Evolutionary conservation across 1,284 basidiomycete genomes (phyloP).

Genomic region (Prillingera fragicola): DNA sequence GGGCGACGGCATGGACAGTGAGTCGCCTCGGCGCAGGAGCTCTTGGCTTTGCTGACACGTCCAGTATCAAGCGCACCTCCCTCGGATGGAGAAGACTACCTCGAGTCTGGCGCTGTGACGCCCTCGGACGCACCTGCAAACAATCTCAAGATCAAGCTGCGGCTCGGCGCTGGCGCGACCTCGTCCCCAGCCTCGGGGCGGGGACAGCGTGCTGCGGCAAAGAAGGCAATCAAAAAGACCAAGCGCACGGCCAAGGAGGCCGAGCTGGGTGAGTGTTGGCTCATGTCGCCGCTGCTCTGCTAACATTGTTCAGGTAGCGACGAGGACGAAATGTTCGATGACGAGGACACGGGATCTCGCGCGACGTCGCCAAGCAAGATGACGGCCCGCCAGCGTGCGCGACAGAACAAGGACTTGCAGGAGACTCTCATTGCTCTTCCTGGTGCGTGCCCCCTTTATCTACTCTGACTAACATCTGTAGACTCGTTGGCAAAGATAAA

Average conservation of each 20-base stretch:
- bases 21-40: too few species aligned
- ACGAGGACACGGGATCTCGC: constrained; percentile 1
- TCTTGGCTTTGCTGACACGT: too few species aligned
- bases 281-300: not conserved
- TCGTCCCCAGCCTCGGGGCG: not conserved
- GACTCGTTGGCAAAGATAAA: constrained; percentile 59
- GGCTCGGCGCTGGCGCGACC: constrained; percentile 1
- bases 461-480: too few species aligned
- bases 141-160: constrained; percentile 12
- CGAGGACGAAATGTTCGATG: constrained; percentile 1
- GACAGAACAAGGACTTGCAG: constrained; percentile 25
- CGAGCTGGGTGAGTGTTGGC: constrained; percentile 11
- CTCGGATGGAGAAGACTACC: too few species aligned
- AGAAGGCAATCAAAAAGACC: constrained; percentile 18
- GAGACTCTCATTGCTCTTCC: constrained; percentile 27
- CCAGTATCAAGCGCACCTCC: too few species aligned
- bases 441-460: constrained; percentile 23
- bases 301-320: constrained; percentile 3
- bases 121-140: too few species aligned
- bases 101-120: too few species aligned
- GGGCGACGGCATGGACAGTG: constrained; percentile 16
- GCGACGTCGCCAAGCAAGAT: constrained; percentile 26
- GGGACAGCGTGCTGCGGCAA: constrained; percentile 12
- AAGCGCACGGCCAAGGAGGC: constrained; percentile 16
- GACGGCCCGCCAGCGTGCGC: constrained; percentile 35